Conservation (phyloP, 2,329 filamentous ascomycete species). For the Leptographium lundbergii region DNA sequence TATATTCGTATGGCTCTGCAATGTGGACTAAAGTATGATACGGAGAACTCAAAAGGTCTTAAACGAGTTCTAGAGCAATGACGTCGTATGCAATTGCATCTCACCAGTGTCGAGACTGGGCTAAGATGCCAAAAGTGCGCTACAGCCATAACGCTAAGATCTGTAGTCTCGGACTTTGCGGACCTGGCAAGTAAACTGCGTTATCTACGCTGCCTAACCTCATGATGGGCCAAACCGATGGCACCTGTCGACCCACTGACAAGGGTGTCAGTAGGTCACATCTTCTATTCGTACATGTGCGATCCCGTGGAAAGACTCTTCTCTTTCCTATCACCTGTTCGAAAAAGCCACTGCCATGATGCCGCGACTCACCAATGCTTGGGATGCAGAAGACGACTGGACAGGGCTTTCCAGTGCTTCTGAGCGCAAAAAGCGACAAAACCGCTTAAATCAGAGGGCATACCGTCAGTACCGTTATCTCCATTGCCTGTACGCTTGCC, state of each 20-base stretch:
- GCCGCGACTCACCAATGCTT: background rate
- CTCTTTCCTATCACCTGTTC: background rate
- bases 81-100: background rate
- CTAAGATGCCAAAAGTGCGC: background rate
- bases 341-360: background rate
- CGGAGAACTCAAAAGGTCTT: no score
- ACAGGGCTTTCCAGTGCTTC: background rate
- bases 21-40: no score
- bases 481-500: background rate
- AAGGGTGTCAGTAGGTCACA: background rate
- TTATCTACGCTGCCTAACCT: background rate
- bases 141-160: background rate
- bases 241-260: background rate
- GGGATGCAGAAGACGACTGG: slow-evolving; percentile 3
- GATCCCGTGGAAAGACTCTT: background rate
- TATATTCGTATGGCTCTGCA: background rate
- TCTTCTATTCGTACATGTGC: background rate
- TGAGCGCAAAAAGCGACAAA: slow-evolving; percentile 7
- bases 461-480: slow-evolving; percentile 2
- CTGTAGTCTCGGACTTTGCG: background rate
- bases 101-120: background rate
- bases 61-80: background rate
- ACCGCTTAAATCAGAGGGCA: slow-evolving; percentile 5
- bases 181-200: background rate
- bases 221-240: background rate